Percentiles rank a stretch among this genome's conserved stretches.
These are phyloP conservation scores for Cordyceps militaris DNA, from an alignment of 2,329 filamentous ascomycete species.

Conservation along the genomic window DNA sequence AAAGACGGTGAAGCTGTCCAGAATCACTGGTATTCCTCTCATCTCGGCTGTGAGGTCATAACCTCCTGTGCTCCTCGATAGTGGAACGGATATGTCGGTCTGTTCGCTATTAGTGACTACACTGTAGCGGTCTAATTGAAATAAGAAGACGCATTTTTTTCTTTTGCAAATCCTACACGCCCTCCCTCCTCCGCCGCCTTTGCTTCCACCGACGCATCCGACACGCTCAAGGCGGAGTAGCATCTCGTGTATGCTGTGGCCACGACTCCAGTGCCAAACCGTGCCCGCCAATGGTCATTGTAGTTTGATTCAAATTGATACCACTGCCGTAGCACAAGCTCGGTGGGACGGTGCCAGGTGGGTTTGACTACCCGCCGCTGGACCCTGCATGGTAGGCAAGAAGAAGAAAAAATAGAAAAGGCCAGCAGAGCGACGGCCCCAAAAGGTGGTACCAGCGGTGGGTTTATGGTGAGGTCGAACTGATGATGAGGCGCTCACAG, in stretches of 20 bases:
- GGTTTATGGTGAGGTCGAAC: not conserved
- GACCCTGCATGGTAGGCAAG: not conserved
- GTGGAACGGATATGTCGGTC: not conserved
- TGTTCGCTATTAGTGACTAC: not conserved
- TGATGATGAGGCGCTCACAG: not conserved
- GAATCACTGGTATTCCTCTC: not conserved
- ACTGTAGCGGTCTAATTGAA: not conserved
- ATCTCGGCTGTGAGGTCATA: not conserved
- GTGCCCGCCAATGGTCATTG: not conserved
- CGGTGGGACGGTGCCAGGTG: constrained; percentile 1
- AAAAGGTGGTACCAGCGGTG: not conserved
- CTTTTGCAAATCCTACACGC: not conserved
- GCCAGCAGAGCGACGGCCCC: not conserved
- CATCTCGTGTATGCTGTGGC: not conserved
- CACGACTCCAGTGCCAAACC: not conserved
- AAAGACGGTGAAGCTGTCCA: constrained; percentile 1
- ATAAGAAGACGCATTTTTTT: not conserved
- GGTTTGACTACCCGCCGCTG: not conserved
- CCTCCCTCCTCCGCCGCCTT: not conserved
- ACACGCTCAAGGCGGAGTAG: not conserved
- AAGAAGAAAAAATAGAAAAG: not conserved
- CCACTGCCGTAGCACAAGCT: not conserved
- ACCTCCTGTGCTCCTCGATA: not conserved
- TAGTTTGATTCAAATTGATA: not conserved
- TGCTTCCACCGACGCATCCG: not conserved